Percentiles rank a stretch among this genome's conserved stretches.
phyloP scores from a whole-genome alignment of 2,329 filamentous ascomycete genomes.

The Colletotrichum sp. region DNA sequence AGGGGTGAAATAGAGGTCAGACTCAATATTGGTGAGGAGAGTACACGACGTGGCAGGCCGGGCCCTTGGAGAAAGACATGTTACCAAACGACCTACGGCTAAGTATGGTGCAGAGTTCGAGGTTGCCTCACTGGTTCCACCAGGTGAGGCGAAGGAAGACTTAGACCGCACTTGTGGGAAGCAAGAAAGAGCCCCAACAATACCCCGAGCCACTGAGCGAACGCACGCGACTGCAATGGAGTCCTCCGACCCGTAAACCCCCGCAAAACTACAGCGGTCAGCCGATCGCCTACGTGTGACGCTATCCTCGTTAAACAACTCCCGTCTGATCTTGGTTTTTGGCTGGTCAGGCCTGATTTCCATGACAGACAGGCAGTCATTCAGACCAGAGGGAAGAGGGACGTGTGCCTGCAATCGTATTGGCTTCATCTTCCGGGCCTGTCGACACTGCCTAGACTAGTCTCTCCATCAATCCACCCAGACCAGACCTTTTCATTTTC shows the following conservation, averaged over 20 bases:
- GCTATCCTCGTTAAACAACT: not conserved
- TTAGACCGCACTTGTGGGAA: not conserved
- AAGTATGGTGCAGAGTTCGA: not conserved
- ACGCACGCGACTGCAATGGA: not conserved
- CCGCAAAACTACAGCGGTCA: not conserved
- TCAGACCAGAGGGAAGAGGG: not conserved
- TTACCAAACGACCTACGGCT: not conserved
- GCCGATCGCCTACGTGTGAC: not conserved
- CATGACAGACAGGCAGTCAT: not conserved
- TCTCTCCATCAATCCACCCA: not conserved
- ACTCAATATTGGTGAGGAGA: not conserved
- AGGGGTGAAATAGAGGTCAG: not conserved
- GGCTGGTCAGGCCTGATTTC: not conserved
- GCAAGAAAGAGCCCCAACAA: not conserved
- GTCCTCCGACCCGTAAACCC: not conserved
- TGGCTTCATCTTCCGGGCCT: not conserved
- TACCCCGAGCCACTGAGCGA: not conserved
- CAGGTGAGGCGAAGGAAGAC: not conserved
- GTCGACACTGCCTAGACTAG: not conserved
- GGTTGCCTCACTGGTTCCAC: not conserved
- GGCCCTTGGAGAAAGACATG: not conserved
- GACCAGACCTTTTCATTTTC: not conserved
- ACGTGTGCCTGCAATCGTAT: not conserved
- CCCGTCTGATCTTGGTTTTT: not conserved
- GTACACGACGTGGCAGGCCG: not conserved